phyloP scores from a whole-genome alignment of 2,329 filamentous ascomycete species.

The Sporothrix schenckii region DNA sequence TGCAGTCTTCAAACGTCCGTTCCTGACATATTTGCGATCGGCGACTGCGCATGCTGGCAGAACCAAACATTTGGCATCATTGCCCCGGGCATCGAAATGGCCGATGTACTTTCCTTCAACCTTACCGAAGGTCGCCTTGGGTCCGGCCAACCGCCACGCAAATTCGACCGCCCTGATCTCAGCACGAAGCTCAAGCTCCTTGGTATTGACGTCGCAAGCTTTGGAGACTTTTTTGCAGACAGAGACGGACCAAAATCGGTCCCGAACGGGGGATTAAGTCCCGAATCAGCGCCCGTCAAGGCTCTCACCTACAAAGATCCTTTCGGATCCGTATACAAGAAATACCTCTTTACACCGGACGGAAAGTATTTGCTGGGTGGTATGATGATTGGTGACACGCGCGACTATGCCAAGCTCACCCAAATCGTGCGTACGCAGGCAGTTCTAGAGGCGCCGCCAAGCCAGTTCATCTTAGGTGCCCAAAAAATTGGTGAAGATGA shows the following conservation, averaged over 20 bases:
- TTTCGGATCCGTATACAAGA: conserved; percentile 87
- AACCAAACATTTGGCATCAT: conserved; percentile 87
- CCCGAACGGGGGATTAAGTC: conserved; percentile 54
- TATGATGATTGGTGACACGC: conserved; percentile 96
- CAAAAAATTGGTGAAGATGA: conserved; percentile 75
- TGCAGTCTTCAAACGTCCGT: conserved; percentile 67
- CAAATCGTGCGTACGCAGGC: conserved; percentile 86
- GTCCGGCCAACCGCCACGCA: conserved; percentile 52
- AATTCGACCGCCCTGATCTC: conserved; percentile 80
- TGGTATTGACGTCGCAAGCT: conserved; percentile 88
- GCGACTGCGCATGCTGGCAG: conserved; percentile 89
- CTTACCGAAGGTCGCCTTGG: conserved; percentile 67
- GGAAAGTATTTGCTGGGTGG: conserved; percentile 90
- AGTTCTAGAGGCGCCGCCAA: conserved; percentile 73
- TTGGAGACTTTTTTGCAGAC: conserved; percentile 92
- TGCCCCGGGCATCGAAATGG: conserved; percentile 88
- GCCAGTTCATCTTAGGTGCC: conserved; percentile 80
- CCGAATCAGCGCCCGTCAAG: conserved; percentile 68
- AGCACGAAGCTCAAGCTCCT: conserved; percentile 91
- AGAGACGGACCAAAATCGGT: conserved; percentile 76
- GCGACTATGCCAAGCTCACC: conserved; percentile 86
- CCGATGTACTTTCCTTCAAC: conserved; percentile 87
- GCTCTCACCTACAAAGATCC: conserved; percentile 87
- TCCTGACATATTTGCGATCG: conserved; percentile 79
- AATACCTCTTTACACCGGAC: conserved; percentile 87